Percentiles rank a stretch among this genome's conserved stretches.
Conservation (phyloP, 352 stramenopile genomes). For the Globisporangium nagaii region DNA sequence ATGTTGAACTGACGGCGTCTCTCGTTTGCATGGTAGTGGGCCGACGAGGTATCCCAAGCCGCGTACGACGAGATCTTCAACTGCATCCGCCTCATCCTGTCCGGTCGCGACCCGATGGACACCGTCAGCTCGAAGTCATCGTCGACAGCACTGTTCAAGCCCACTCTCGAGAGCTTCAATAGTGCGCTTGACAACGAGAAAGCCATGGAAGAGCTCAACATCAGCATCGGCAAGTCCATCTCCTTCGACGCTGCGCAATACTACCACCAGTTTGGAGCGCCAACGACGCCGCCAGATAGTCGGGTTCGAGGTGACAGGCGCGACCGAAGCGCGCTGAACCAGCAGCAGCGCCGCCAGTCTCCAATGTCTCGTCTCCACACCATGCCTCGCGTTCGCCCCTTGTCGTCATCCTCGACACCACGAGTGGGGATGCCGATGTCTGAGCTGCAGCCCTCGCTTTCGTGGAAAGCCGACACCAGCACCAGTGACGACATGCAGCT, state of each 20-base stretch:
- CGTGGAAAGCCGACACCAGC: not conserved
- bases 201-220: slow-evolving; percentile 22
- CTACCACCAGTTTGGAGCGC: slow-evolving; percentile 18
- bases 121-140: not conserved
- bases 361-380: not conserved
- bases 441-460: not conserved
- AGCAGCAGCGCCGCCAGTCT: not conserved
- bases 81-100: slow-evolving; percentile 19
- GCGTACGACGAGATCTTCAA: slow-evolving; percentile 1
- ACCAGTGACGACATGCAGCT: not conserved
- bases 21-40: not conserved
- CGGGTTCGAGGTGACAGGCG: not conserved
- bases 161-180: slow-evolving; percentile 26
- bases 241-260: slow-evolving; percentile 32
- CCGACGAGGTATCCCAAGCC: not conserved
- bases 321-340: not conserved
- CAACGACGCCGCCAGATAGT: not conserved
- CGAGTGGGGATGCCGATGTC: not conserved
- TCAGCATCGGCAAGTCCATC: slow-evolving; percentile 40
- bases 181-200: slow-evolving; percentile 21
- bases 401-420: not conserved
- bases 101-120: slow-evolving; percentile 3
- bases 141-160: slow-evolving; percentile 7
- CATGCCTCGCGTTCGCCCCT: not conserved
- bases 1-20: not conserved